Base-by-base conservation (phyloP, 2,329 filamentous ascomycete species). In the Diaporthe humulicola region DNA sequence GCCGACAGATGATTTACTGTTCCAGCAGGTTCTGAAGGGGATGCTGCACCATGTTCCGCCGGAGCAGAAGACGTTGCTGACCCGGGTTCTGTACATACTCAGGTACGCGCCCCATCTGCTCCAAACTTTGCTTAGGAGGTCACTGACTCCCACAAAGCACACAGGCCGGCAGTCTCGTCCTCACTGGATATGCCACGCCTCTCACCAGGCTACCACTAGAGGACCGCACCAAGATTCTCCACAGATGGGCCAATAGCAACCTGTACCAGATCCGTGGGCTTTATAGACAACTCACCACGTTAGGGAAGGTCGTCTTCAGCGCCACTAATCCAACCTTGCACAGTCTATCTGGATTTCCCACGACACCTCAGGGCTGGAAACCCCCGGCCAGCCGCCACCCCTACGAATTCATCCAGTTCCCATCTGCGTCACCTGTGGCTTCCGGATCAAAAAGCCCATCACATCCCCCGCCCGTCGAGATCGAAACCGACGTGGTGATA, bases 221-320 rank as follows among this genome's bases (percentile, higher is more conserved):
- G 17, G 71, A 74, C 40, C 76, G 76, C 52, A 72, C 66, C 15
- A 45, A 71, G 30, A 60, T 91, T 38, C 76, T 91, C 8, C 80
- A 85, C 38, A 78, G 80, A 64, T 91, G 89, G 89, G 79, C 83
- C 4, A 84, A 80, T 6, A 86, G 87, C 19, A 83, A 86, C 30
- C 79, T 90, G 19, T 85, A 87, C 42, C 77, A 86, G 0, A 82
- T 89, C 7, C 85, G 88, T 7, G 80, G 81, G 14, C 81, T 90
- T 6, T 81, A 84, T 73, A 84, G 85, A 52, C 84, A 85, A 2
- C 76, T 90, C 64, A 86, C 86, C 1, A 79, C 83, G 1, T 78
- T 90, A 8, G 81, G 81, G 7, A 88, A 87, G 73, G 80, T 85
- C 42, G 83, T 82, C 48, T 89, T 86, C 86, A 80, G 85, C 40